Evolutionary conservation across 257 asterid genomes (phyloP).

Genomic region (Solanum habrochaites): DNA sequence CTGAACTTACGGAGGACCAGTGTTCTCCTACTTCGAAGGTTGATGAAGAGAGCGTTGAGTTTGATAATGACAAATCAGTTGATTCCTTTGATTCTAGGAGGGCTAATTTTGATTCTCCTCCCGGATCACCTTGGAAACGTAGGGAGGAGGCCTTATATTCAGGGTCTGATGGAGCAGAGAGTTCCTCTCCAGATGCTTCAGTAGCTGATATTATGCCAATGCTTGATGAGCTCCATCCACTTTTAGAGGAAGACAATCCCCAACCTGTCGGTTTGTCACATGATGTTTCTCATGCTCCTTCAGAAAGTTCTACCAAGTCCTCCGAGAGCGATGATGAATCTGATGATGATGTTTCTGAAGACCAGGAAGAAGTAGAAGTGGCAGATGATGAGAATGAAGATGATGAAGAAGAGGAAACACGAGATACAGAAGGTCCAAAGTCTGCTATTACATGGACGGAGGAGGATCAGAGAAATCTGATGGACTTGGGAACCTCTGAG

Average conservation of each 20-base stretch:
- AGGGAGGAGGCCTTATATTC: slow-evolving; percentile 13
- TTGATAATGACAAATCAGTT: not conserved
- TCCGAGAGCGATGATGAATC: slow-evolving; percentile 33
- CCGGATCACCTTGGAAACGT: slow-evolving; percentile 21
- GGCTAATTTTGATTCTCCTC: slow-evolving; percentile 23
- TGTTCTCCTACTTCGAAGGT: not conserved
- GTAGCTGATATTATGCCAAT: slow-evolving; percentile 84
- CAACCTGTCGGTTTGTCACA: slow-evolving; percentile 22
- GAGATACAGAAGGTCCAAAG: slow-evolving; percentile 35
- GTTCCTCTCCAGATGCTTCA: slow-evolving; percentile 83
- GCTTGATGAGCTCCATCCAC: slow-evolving; percentile 90
- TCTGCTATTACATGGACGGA: slow-evolving; percentile 70
- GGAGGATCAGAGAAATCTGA: slow-evolving; percentile 82
- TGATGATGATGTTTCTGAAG: slow-evolving; percentile 43
- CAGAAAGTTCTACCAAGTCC: slow-evolving; percentile 24
- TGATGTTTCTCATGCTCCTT: slow-evolving; percentile 37
- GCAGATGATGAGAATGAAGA: slow-evolving; percentile 33
- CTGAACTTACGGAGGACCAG: slow-evolving; percentile 10
- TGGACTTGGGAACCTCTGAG: slow-evolving; percentile 87
- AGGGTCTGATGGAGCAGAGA: slow-evolving; percentile 68
- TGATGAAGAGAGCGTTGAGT: not conserved
- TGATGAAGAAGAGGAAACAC: slow-evolving; percentile 38
- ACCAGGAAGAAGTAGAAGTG: slow-evolving; percentile 33
- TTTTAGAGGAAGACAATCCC: slow-evolving; percentile 51
- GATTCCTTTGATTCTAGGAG: not conserved